A percentile compares a stretch with the other conserved stretches of the same genome.
These are phyloP conservation scores for Erythrobasidium hasegawianum DNA, from an alignment of 1,284 basidiomycete species.

Conservation along the genomic window DNA sequence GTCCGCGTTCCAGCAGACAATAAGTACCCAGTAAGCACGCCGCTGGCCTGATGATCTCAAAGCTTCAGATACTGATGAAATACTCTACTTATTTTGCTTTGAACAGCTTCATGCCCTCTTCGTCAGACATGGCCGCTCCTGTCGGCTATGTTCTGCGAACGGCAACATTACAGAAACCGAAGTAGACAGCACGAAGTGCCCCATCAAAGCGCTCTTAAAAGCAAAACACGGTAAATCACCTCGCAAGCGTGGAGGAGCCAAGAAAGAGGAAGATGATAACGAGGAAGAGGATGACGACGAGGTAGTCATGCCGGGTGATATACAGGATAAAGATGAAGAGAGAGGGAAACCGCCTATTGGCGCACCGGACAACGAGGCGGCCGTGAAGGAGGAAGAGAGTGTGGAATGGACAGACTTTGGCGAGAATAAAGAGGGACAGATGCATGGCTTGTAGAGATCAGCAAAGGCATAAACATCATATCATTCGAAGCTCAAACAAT, in stretches of 20 bases:
- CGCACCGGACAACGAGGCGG: not conserved
- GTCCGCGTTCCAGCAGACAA: slow-evolving; percentile 46
- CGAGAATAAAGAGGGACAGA: not conserved
- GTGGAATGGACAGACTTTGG: not conserved
- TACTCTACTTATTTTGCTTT: too few relatives aligned
- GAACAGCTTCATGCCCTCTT: slow-evolving; percentile 40
- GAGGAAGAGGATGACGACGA: not conserved
- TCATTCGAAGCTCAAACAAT: too few relatives aligned
- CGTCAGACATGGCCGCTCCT: slow-evolving; percentile 44
- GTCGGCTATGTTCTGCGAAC: slow-evolving; percentile 38
- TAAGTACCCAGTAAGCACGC: slow-evolving; percentile 33
- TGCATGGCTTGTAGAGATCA: not conserved
- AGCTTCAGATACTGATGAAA: too few relatives aligned
- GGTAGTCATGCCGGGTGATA: slow-evolving; percentile 12
- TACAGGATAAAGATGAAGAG: slow-evolving; percentile 29
- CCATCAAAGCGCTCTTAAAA: slow-evolving; percentile 41
- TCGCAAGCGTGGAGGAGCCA: not conserved
- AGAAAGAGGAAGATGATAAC: slow-evolving; percentile 10
- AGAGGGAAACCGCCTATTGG: slow-evolving; percentile 5
- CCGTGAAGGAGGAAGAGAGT: not conserved
- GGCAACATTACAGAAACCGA: slow-evolving; percentile 34
- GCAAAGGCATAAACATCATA: not conserved
- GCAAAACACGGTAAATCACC: not conserved
- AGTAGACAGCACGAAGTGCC: slow-evolving; percentile 19
- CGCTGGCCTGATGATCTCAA: too few relatives aligned